phyloP scores from a whole-genome alignment of 1,139 yeast genomes.

The Kodamaea derodonti region DNA sequence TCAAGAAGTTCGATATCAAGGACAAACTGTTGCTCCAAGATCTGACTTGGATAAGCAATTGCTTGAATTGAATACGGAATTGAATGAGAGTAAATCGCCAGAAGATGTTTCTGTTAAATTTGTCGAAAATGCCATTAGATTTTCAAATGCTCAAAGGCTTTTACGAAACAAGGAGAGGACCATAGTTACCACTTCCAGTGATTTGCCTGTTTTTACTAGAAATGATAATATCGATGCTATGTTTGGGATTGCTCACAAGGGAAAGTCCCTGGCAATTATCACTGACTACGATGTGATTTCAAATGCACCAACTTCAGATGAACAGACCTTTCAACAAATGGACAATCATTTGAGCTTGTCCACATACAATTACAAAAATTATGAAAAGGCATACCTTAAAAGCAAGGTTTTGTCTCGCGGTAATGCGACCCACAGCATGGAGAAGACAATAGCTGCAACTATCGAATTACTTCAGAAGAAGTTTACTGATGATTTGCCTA shows the following conservation, averaged over 20 bases:
- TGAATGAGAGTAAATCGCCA: neutral
- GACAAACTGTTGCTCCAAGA: neutral
- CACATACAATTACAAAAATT: constrained; percentile 14
- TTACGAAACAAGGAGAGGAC: constrained; percentile 15
- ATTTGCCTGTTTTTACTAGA: neutral
- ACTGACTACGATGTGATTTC: constrained; percentile 3
- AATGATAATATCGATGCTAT: constrained; percentile 4
- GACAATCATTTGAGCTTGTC: constrained; percentile 12
- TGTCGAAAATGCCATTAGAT: constrained; percentile 18
- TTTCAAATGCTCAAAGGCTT: constrained; percentile 14
- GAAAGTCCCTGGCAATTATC: neutral
- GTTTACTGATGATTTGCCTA: constrained; percentile 5
- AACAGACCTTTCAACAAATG: constrained; percentile 8
- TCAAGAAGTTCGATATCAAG: neutral
- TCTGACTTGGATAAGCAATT: neutral
- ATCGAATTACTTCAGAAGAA: neutral
- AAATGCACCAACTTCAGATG: constrained; percentile 3
- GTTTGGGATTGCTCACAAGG: constrained; percentile 1
- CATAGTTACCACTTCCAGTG: constrained; percentile 9
- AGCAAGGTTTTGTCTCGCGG: constrained; percentile 2
- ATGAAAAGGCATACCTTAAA: constrained; percentile 15
- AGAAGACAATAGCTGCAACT: constrained; percentile 1
- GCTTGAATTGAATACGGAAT: constrained; percentile 1
- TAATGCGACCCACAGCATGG: neutral
- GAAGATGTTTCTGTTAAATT: constrained; percentile 8